Evolutionary conservation across 2,329 filamentous ascomycete species (phyloP), one percentile per base, ranked within the genome.

Genomic region (Hypoxylon sp.): DNA sequence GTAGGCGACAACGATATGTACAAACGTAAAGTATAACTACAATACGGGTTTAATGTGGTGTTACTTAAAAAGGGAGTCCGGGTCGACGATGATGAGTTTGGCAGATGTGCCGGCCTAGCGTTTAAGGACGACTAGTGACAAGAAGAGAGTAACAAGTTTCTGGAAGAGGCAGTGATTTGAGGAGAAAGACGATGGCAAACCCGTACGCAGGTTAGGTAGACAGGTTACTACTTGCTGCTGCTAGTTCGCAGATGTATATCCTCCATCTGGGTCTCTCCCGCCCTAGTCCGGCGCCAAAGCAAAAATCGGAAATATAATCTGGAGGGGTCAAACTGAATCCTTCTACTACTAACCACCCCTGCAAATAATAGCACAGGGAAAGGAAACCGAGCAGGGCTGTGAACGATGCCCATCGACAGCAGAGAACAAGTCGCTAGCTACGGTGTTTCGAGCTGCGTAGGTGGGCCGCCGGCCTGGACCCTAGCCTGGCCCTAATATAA

Each of bases 281-380:
- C 70, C 70, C 71, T 70, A 69, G 71, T 71, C 63, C 80, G 82
- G 81, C 79, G 78, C 80, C 81, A 81, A 81, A 82, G 76, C 81
- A 81, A 77, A 81, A 75, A 80, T 83, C 81, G 82, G 82, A 81
- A 83, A 82, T 83, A 84, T 83, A 80, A 81, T 82, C 78, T 83
- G 76, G 80, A 80, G 79, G 77, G 75, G 75, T 74, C 72, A 74
- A 77, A 76, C 76, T 71, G 73, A 77, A 77, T 78, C 76, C 77
- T 77, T 75, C 74, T 73, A 72, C 65, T 74, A 67, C 65, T 63
- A 69, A 60, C 21, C 55, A 65, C 71, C 76, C 77, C 79, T 80
- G 81, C 75, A 77, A 77, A 77, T 78, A 77, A 24, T 44, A 48
- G 73, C 76, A 75, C 73, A 76, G 72, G 76, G 77, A 71, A 62